Percentiles rank a stretch among this genome's conserved stretches.
These are phyloP conservation scores for Fusarium sp. DNA, from an alignment of 2,329 filamentous ascomycete species.

Conservation along the genomic window DNA sequence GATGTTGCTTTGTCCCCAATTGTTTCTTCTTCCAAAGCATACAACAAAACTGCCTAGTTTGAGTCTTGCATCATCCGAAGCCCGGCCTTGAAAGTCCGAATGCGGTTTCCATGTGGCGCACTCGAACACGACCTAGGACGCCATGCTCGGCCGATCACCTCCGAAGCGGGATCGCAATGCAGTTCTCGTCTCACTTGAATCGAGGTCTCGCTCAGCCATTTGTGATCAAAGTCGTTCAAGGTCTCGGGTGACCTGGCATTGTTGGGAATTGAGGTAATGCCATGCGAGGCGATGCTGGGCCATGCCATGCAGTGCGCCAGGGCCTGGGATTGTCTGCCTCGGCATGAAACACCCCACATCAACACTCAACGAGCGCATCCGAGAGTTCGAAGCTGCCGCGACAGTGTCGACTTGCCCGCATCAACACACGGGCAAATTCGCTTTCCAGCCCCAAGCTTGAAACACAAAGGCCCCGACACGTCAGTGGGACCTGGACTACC, in stretches of 20 bases:
- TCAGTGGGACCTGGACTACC: constrained; percentile 36
- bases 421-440: background rate
- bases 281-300: constrained; percentile 13
- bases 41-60: background rate
- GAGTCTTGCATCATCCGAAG: constrained; percentile 2
- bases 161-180: background rate
- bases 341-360: constrained; percentile 9
- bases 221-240: constrained; percentile 14
- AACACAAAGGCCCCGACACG: constrained; percentile 2
- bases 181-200: constrained; percentile 7
- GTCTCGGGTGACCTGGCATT: constrained; percentile 33
- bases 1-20: background rate
- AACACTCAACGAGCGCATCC: background rate
- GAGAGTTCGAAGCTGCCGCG: background rate
- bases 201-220: constrained; percentile 15
- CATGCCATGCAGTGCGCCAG: constrained; percentile 21
- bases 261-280: constrained; percentile 17
- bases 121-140: background rate
- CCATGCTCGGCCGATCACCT: background rate
- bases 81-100: background rate
- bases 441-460: background rate
- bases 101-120: constrained; percentile 2
- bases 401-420: background rate
- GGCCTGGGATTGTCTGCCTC: constrained; percentile 4
- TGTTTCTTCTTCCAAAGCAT: background rate